Conservation (phyloP, 345 rosid species). For the Alliaria petiolata region DNA sequence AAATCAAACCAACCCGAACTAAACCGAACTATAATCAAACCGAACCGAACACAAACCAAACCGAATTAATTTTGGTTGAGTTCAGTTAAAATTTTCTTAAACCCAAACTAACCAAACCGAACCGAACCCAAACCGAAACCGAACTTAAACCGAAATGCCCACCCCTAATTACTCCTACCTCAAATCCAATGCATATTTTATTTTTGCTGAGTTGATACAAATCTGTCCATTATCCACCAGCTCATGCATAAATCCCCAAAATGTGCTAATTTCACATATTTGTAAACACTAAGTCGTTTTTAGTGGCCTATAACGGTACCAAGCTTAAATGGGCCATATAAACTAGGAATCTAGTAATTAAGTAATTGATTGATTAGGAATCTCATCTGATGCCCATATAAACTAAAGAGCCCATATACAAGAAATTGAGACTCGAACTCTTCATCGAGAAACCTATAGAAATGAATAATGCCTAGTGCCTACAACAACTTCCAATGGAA, state of each 20-base stretch:
- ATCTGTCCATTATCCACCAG: background rate
- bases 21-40: no score
- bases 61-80: no score
- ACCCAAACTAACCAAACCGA: no score
- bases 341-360: no score
- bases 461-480: background rate
- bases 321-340: slow-evolving; percentile 6
- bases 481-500: background rate
- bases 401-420: background rate
- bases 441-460: background rate
- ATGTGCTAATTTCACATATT: background rate
- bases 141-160: no score
- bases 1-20: no score
- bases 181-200: no score
- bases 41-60: no score
- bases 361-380: background rate
- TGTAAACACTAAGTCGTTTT: background rate
- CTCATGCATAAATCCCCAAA: background rate
- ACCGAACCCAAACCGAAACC: no score
- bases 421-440: background rate
- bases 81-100: no score
- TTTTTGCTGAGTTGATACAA: background rate
- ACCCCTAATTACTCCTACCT: no score
- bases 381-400: background rate
- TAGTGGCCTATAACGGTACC: background rate